Base-by-base conservation (phyloP, 1,284 basidiomycete species). In the Exobasidium cylindrosporum region DNA sequence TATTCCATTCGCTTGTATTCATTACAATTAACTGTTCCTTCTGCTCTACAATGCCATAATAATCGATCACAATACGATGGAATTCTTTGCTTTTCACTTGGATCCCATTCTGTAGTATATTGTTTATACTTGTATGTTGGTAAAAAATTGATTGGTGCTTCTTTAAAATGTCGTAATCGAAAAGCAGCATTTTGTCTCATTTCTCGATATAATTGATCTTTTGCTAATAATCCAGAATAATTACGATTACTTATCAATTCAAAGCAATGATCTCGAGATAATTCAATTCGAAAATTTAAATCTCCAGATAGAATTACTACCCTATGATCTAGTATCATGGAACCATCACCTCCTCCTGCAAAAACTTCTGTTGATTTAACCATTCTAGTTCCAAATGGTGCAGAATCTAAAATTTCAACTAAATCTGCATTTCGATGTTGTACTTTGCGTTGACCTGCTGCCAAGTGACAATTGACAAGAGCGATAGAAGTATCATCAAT, bases 31-130 rank as follows among this genome's bases (percentile, higher is more conserved):
- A 71, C 45, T 14, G 44, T 11, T 84, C 82, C 10, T 28, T 28
- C 31, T n/a, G 85, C 84, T 4, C 84, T 83, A 35, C 86, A 84
- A n/a, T 87, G 85, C 86, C 89, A 96, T 44, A 97, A 82, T 24
- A 97, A 86, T 5, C 95, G 87, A 80, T 98, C 95, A 81, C 95
- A 98, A 92, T 94, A 97, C 0, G 94, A 92, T 0, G 94, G 95
- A 6, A 88, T 85, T 0, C 95, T 86, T 24, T 86, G 85, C 80
- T 97, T 97, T 76, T 92, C 91, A 1, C 89, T 91, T 1, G 88
- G 84, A 78, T 98, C 95, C 76, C 91, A 98, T 64, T 87, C 85
- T 74, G 86, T 80, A 4, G 90, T 87, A 3, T 66, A 64, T 14
- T 70, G 86, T 78, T 97, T 91, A 81, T 96, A 97, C 82, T 97